Percentiles rank a stretch among this genome's conserved stretches.
phyloP scores from a whole-genome alignment of 2,329 filamentous ascomycete species.

The Microdochium trichocladiopsis region DNA sequence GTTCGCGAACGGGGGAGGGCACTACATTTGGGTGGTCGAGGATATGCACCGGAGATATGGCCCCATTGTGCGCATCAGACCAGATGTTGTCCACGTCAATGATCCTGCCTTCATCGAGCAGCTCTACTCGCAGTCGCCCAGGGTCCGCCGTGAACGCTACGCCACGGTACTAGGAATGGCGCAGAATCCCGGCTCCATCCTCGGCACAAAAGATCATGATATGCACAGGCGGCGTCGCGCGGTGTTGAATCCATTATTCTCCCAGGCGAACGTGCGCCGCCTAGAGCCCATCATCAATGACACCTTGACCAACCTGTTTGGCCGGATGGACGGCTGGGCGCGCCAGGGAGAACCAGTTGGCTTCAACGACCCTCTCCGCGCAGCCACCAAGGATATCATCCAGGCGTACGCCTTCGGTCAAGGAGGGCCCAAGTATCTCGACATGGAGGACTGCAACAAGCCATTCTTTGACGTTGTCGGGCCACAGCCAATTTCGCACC shows the following conservation, averaged over 20 bases:
- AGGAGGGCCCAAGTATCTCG: conserved; percentile 14
- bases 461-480: conserved; percentile 15
- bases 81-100: conserved; percentile 22
- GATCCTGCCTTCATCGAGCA: conserved; percentile 18
- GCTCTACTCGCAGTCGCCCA: conserved; percentile 13
- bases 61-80: conserved; percentile 16
- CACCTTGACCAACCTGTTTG: conserved; percentile 9
- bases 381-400: conserved; percentile 14
- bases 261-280: conserved; percentile 11
- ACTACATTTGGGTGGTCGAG: conserved; percentile 14
- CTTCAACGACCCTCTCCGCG: conserved; percentile 10
- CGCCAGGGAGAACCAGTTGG: conserved; percentile 4
- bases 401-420: conserved; percentile 12
- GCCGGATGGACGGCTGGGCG: conserved; percentile 13
- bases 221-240: conserved; percentile 13
- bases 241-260: conserved; percentile 16
- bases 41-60: conserved; percentile 18
- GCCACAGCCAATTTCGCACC: conserved; percentile 8
- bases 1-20: conserved; percentile 7
- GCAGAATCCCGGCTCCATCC: conserved; percentile 9
- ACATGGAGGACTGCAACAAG: conserved; percentile 19
- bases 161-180: conserved; percentile 8
- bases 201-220: conserved; percentile 11
- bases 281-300: conserved; percentile 13
- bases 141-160: conserved; percentile 10